Percentiles rank a stretch among this genome's conserved stretches.
Conservation (phyloP, 805 yeast species). For the Saturnispora diversa region DNA sequence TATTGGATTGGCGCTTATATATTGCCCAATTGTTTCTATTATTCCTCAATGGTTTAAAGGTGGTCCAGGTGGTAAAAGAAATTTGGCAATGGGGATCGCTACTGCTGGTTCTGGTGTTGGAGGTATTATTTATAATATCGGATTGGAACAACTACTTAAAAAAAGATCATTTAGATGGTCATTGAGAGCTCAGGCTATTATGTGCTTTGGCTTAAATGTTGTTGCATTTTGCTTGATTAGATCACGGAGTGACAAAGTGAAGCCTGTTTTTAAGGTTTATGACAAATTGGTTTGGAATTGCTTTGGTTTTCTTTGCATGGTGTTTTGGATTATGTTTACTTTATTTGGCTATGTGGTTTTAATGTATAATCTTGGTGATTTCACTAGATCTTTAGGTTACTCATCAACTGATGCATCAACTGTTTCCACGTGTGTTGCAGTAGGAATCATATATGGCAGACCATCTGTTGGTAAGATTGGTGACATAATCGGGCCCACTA, state of each 20-base stretch:
- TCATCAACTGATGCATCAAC: constrained; percentile 45
- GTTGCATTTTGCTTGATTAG: constrained; percentile 31
- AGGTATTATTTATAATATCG: constrained; percentile 42
- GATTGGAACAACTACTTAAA: constrained; percentile 38
- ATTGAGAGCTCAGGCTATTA: constrained; percentile 39
- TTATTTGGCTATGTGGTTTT: constrained; percentile 55
- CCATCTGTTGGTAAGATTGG: constrained; percentile 46
- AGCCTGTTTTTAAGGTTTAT: constrained; percentile 32
- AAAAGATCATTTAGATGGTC: constrained; percentile 40
- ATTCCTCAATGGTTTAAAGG: constrained; percentile 60
- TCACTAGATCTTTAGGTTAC: constrained; percentile 54
- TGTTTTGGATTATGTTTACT: constrained; percentile 39
- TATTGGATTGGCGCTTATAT: constrained; percentile 46
- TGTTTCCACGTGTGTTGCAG: constrained; percentile 52
- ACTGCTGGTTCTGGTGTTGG: constrained; percentile 48
- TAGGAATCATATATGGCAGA: constrained; percentile 49
- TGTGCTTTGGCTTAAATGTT: constrained; percentile 29
- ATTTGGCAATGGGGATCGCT: constrained; percentile 41
- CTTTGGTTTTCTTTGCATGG: constrained; percentile 29
- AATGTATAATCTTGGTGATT: constrained; percentile 51
- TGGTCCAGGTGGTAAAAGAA: constrained; percentile 40
- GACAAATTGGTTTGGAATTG: constrained; percentile 35
- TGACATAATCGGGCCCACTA: constrained; percentile 45
- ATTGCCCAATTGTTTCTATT: constrained; percentile 50
- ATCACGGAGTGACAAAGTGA: constrained; percentile 32